Evolutionary conservation across 2,329 filamentous ascomycete species (phyloP), one percentile per base, ranked within the genome.

Genomic region (Penicillium sclerotiorum): DNA sequence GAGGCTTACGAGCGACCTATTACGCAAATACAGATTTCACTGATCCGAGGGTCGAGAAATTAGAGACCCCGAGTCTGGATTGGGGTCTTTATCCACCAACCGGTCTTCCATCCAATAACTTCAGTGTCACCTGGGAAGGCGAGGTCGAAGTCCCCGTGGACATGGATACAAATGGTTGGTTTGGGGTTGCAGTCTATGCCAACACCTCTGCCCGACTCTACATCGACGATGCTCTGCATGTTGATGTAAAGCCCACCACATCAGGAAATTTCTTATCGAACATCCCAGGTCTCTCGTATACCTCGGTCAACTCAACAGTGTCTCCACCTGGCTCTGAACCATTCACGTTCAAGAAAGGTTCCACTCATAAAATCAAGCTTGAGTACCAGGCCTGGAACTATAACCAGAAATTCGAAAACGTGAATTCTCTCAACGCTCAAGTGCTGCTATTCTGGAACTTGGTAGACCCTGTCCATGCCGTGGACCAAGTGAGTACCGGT

Each of bases 401-500:
- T 71, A 1, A 66, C 65, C 53, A 70, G n/a, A 52, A 52, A 21
- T 21, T 53, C 21, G 73, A 68, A 37, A 76, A 75, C 42, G 59
- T 68, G 0, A 66, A 67, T 32, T 73, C 72, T 0, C 55, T 77
- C 1, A 77, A 77, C 45, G 70, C 73, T 1, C 70, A 76, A 51
- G 60, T 77, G 2, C 50, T 73, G 8, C 56, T 77, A 0, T 77
- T 76, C 56, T 77, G 75, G 75, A 77, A 77, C 56, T 65, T 77
- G 13, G 72, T 76, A 23, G 70, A 71, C 58, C 64, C 67, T 7
- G 58, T 64, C 2, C 53, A 65, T 3, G 58, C 63, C 8, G 43
- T 64, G 12, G 44, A 53, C n/a, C 59, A 50, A 32, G 49, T 52
- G 28, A 40, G 42, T 30, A 3, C n/a, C 28, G 18, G 8, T 18